phyloP scores from a whole-genome alignment of 2,329 filamentous ascomycete genomes.

The Mycosphaerella sp. region DNA sequence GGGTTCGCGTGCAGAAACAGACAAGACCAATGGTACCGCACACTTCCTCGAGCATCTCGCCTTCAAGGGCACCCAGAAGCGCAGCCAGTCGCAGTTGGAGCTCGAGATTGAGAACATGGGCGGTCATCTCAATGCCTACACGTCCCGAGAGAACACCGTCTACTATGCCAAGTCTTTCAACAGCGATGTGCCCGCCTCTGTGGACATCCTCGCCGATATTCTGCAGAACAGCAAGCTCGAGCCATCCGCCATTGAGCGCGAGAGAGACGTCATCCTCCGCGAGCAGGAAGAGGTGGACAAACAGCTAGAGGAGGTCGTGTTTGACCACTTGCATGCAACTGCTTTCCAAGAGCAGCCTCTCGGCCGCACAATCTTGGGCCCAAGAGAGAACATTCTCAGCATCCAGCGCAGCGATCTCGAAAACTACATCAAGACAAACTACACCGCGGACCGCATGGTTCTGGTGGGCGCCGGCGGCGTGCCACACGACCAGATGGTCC shows the following conservation, averaged over 20 bases:
- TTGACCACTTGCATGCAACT: conserved; percentile 97
- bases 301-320: conserved; percentile 98
- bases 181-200: conserved; percentile 88
- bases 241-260: conserved; percentile 83
- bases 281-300: conserved; percentile 99
- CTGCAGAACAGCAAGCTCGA: conserved; percentile 99
- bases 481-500: conserved; percentile 87
- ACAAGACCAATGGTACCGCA: conserved; percentile 97
- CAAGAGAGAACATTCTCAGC: conserved; percentile 95
- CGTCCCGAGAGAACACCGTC: conserved; percentile 98
- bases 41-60: conserved; percentile 99
- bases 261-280: conserved; percentile 96
- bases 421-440: conserved; percentile 99
- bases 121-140: conserved; percentile 98
- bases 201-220: conserved; percentile 98
- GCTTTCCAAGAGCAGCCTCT: conserved; percentile 95
- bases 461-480: conserved; percentile 92
- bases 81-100: conserved; percentile 95
- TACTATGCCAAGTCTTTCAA: conserved; percentile 99
- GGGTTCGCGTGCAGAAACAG: conserved; percentile 94
- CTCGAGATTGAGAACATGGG: conserved; percentile 99
- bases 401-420: conserved; percentile 86
- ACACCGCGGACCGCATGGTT: conserved; percentile 99
- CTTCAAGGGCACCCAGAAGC: conserved; percentile 97
- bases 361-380: conserved; percentile 94